phyloP scores from a whole-genome alignment of 2,329 filamentous ascomycete genomes.

The Phoma sp. region DNA sequence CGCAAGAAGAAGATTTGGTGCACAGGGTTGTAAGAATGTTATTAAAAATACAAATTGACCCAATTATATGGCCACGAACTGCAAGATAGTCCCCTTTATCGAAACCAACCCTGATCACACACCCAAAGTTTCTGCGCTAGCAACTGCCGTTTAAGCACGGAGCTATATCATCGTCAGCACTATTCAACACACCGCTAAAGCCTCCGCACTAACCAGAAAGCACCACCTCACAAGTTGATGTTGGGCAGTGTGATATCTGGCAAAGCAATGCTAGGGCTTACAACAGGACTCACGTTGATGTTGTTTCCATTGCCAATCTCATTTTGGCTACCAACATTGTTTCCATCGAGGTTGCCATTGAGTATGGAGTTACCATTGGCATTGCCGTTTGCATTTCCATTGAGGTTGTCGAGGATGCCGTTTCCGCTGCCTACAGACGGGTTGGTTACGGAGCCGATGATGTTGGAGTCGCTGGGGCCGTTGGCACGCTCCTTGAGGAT shows the following conservation, averaged over 20 bases:
- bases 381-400: slow-evolving; percentile 14
- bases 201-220: slow-evolving; percentile 5
- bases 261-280: slow-evolving; percentile 10
- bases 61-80: not conserved
- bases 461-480: not conserved
- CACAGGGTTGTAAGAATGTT: not conserved
- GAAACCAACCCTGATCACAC: not conserved
- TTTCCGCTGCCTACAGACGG: slow-evolving; percentile 14
- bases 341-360: slow-evolving; percentile 4
- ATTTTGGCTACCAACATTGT: slow-evolving; percentile 13
- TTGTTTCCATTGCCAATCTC: slow-evolving; percentile 19
- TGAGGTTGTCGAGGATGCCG: slow-evolving; percentile 6
- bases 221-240: slow-evolving; percentile 3
- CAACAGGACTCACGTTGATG: slow-evolving; percentile 18
- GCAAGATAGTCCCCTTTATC: not conserved
- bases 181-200: not conserved
- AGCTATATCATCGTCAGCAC: not conserved
- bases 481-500: not conserved
- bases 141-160: not conserved
- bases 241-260: slow-evolving; percentile 7
- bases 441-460: slow-evolving; percentile 18
- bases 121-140: slow-evolving; percentile 3
- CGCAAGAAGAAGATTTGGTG: not conserved
- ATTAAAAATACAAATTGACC: not conserved
- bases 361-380: slow-evolving; percentile 20